A percentile compares a stretch with the other conserved stretches of the same genome.
These are phyloP conservation scores for Halophytophthora batemanensis DNA, from an alignment of 352 stramenopile genomes.

Conservation along the genomic window DNA sequence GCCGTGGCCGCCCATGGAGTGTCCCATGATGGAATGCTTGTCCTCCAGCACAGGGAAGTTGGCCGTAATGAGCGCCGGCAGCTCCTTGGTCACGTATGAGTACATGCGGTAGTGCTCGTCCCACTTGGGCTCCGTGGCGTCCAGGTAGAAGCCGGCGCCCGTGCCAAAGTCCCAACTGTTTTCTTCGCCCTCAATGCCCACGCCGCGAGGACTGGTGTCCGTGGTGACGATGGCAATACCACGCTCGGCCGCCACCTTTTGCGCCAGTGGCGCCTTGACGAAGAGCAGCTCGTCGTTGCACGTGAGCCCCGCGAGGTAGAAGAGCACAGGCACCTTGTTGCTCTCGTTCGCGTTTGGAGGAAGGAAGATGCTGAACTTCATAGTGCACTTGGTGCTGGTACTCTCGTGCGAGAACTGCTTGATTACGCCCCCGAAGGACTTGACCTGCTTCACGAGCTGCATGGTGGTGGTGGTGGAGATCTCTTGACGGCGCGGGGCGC, in stretches of 20 bases:
- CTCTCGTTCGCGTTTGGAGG: slow-evolving; percentile 57
- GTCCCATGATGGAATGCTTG: slow-evolving; percentile 91
- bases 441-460: slow-evolving; percentile 74
- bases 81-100: slow-evolving; percentile 95
- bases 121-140: slow-evolving; percentile 94
- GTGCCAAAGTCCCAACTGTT: slow-evolving; percentile 97
- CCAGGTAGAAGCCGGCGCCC: slow-evolving; percentile 97
- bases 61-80: slow-evolving; percentile 87
- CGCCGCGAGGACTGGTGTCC: slow-evolving; percentile 94
- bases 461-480: slow-evolving; percentile 17
- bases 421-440: slow-evolving; percentile 73
- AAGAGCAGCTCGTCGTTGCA: slow-evolving; percentile 96
- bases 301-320: slow-evolving; percentile 96
- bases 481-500: too few species aligned
- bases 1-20: slow-evolving; percentile 98
- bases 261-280: slow-evolving; percentile 92
- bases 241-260: slow-evolving; percentile 85
- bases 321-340: slow-evolving; percentile 86
- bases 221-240: slow-evolving; percentile 94
- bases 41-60: slow-evolving; percentile 87
- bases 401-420: slow-evolving; percentile 88
- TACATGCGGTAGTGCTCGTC: slow-evolving; percentile 97
- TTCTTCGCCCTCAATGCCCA: slow-evolving; percentile 91
- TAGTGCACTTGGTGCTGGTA: slow-evolving; percentile 74
- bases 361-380: slow-evolving; percentile 92